Evolutionary conservation across 176 grass and related monocot species (phyloP).

Genomic region (Avena atlantica): DNA sequence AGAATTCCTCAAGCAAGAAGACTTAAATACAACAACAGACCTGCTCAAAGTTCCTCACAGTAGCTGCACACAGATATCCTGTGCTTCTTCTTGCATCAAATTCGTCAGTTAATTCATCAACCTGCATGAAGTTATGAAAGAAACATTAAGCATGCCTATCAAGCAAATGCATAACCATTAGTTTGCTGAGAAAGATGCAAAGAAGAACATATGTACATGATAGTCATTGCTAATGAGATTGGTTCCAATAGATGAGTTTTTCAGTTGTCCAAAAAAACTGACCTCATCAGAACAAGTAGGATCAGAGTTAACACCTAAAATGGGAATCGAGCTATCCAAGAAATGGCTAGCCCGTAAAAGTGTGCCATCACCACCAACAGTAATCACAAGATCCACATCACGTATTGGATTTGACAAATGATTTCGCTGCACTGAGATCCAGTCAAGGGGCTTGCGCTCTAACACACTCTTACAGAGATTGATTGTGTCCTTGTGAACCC

Average conservation of each 20-base stretch:
- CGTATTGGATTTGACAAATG: constrained; percentile 61
- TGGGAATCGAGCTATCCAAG: constrained; percentile 71
- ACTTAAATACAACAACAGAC: constrained; percentile 39
- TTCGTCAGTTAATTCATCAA: constrained; percentile 76
- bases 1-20: not conserved
- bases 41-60: constrained; percentile 79
- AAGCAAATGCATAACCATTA: constrained; percentile 35
- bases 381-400: constrained; percentile 85
- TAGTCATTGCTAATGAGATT: not conserved
- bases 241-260: constrained; percentile 9
- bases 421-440: constrained; percentile 62
- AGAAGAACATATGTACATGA: constrained; percentile 3
- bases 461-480: constrained; percentile 66
- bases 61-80: constrained; percentile 92
- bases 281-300: constrained; percentile 81
- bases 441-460: constrained; percentile 57
- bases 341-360: constrained; percentile 86
- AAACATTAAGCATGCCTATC: constrained; percentile 9
- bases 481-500: constrained; percentile 83
- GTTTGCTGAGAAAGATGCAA: not conserved
- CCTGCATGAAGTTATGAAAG: constrained; percentile 50
- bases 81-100: constrained; percentile 97
- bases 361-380: constrained; percentile 89
- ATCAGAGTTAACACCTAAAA: constrained; percentile 94
- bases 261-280: constrained; percentile 4